Base-by-base conservation (phyloP, 2,329 filamentous ascomycete species). In the Aspergillus intermedius region DNA sequence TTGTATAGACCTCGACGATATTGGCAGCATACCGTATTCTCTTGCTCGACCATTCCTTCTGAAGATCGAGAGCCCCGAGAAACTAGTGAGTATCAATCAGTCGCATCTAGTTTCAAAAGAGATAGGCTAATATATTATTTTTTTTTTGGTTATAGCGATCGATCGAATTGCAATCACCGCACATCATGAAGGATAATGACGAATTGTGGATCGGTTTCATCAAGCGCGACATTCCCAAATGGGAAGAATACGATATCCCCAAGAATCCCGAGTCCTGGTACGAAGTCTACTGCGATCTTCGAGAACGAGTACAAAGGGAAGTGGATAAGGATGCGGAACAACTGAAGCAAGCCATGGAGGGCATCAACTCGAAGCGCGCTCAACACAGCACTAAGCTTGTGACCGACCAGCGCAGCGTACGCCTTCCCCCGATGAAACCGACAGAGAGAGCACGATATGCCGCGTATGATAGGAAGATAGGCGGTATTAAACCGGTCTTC, bases 121-220 rank as follows among this genome's bases (percentile, higher is more conserved):
- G 17, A 23, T 34, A 25, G 32, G 45, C 51, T 50, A 44, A 50
- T 35, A 30, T 44, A 45, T n/a, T 45, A 42, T 43, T 10, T 9
- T 45, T 9, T 45, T 39, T 40, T 5, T 22, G 21, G 25, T 44
- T 15, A 21, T 43, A 77, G 72, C 70, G 74, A 55, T 67, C 77
- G 49, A 78, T 96, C 50, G 91, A 96, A 70, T 53, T 77, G 45
- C 82, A 83, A 61, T 91, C 84, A 4, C 87, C 89, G 0, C 88
- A 95, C 54, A 77, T 96, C 45, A 75, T 80, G 52, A 81, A 82
- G 34, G 76, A 86, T 48, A 83, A 83, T 35, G 77, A 74, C 17
- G 86, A 90, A 58, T 74, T 91, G 52, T 96, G 91, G 91, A 70
- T 82, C 39, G 78, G 80, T 23, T 80, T 96, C 60, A 93, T 97